phyloP scores from a whole-genome alignment of 1,139 yeast species.

The Magnusiomyces magnusii region DNA sequence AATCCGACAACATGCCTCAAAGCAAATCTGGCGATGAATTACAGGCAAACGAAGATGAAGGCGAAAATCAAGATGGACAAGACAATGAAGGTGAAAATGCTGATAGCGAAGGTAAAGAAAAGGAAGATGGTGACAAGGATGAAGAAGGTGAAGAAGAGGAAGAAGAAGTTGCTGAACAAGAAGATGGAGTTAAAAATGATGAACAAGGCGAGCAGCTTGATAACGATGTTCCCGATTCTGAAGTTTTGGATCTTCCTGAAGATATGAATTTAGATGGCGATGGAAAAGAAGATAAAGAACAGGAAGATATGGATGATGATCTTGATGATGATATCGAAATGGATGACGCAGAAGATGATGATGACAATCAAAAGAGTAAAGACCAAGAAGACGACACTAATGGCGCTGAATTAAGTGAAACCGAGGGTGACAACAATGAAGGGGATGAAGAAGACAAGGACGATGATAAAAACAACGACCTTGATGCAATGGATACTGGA shows the following conservation, averaged over 20 bases:
- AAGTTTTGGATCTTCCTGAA: conserved; percentile 77
- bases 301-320: conserved; percentile 27
- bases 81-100: conserved; percentile 30
- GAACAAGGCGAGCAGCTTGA: conserved; percentile 60
- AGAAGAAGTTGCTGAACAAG: conserved; percentile 37
- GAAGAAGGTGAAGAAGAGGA: conserved; percentile 35
- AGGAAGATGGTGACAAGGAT: conserved; percentile 25
- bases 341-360: conserved; percentile 33
- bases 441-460: conserved; percentile 51
- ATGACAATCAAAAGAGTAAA: conserved; percentile 38
- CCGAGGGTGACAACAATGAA: conserved; percentile 26
- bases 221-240: conserved; percentile 68
- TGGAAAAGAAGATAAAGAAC: conserved; percentile 41
- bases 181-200: conserved; percentile 44
- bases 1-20: conserved; percentile 57
- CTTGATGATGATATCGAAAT: conserved; percentile 34
- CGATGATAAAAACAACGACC: conserved; percentile 50
- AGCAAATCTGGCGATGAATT: conserved; percentile 48
- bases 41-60: conserved; percentile 66
- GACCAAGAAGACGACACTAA: conserved; percentile 26
- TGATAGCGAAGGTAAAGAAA: conserved; percentile 16
- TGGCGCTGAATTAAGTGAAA: conserved; percentile 34
- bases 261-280: conserved; percentile 74
- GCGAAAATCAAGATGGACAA: conserved; percentile 60
- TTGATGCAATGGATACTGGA: conserved; percentile 58